Conservation (phyloP, 2,329 filamentous ascomycete species). For the Phialophora chinensis region DNA sequence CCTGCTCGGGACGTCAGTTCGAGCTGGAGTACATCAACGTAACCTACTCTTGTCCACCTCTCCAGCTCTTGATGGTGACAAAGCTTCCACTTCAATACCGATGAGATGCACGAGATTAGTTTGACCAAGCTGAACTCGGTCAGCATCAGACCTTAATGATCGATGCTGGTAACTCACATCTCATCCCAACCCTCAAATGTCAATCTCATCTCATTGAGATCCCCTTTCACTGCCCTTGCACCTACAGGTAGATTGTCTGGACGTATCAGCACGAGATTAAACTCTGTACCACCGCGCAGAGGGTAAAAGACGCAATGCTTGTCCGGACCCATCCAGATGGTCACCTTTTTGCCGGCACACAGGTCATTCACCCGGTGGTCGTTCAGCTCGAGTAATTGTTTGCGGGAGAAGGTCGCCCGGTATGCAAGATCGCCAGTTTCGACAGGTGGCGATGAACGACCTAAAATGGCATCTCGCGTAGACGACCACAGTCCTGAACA, state of each 20-base stretch:
- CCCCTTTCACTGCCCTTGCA: constrained; percentile 57
- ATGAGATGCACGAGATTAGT: constrained; percentile 22
- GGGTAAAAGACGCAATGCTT: constrained; percentile 69
- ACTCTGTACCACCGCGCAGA: constrained; percentile 63
- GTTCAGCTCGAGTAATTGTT: constrained; percentile 14
- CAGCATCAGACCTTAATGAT: neutral
- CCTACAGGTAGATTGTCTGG: constrained; percentile 66
- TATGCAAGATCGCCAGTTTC: constrained; percentile 64
- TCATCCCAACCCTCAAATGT: constrained; percentile 64
- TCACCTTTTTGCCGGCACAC: constrained; percentile 12
- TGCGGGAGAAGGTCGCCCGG: constrained; percentile 26
- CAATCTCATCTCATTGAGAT: constrained; percentile 60
- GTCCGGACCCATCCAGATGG: constrained; percentile 64
- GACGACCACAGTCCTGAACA: constrained; percentile 47
- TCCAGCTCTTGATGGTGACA: constrained; percentile 26
- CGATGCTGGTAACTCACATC: constrained; percentile 13
- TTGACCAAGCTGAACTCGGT: constrained; percentile 18
- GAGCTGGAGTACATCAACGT: neutral
- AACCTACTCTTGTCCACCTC: constrained; percentile 22
- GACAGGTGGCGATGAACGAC: constrained; percentile 51
- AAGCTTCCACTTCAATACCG: constrained; percentile 31
- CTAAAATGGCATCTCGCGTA: constrained; percentile 53
- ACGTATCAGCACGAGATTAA: constrained; percentile 69
- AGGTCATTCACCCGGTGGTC: constrained; percentile 22
- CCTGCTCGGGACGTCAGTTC: neutral